Evolutionary conservation across 768 basidiomycete species (phyloP).

Genomic region (Mycena galericulata): DNA sequence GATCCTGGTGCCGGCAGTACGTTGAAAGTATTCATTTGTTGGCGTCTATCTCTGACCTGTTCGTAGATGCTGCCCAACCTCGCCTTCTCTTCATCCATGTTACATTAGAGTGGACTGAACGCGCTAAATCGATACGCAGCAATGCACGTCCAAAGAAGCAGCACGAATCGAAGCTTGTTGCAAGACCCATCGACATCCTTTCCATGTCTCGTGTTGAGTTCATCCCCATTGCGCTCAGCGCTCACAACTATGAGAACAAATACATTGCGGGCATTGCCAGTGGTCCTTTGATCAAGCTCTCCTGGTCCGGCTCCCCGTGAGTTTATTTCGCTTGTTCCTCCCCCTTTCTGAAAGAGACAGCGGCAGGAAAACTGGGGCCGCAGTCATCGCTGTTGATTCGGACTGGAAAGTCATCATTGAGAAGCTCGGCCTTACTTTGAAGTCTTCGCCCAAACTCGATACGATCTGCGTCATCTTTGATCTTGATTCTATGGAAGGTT

Average conservation of each 20-base stretch:
- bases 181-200: background rate
- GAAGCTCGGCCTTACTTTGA: background rate
- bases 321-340: background rate
- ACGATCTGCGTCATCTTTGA: conserved; percentile 5
- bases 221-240: conserved; percentile 6
- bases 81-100: conserved; percentile 1
- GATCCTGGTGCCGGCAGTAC: no score
- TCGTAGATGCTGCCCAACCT: no score
- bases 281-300: background rate
- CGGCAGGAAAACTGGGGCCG: background rate
- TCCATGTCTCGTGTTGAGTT: background rate
- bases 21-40: no score
- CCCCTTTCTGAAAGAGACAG: background rate
- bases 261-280: conserved; percentile 1
- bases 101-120: conserved; percentile 10
- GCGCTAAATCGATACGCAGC: background rate
- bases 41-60: no score
- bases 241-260: background rate
- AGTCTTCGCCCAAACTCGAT: background rate
- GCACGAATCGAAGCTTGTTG: conserved; percentile 13
- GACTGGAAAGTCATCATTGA: conserved; percentile 3
- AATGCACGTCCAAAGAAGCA: background rate
- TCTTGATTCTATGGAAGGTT: conserved; percentile 6
- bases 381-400: background rate
- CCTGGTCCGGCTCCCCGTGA: conserved; percentile 1